Base-by-base conservation (phyloP, 2,329 filamentous ascomycete genomes). In the Calonectria fujianensis region DNA sequence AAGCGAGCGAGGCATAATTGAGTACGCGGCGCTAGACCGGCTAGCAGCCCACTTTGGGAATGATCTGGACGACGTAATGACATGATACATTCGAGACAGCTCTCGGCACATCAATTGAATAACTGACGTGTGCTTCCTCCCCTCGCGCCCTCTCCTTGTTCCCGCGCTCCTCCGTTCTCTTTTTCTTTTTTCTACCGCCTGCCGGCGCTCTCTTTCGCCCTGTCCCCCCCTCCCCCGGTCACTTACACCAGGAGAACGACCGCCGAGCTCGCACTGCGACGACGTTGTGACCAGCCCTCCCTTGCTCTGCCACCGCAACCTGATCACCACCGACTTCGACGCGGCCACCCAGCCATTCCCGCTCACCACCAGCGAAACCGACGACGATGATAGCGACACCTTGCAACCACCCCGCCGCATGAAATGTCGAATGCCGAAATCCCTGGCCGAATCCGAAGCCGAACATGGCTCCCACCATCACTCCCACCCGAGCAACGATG, bases 371-470 rank as follows among this genome's bases (percentile, higher is more conserved):
- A 37, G 11, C 39, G 41, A 72, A 57, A 4, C 27, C 41, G 41
- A 61, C 54, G 14, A 54, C 18, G 18, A 41, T 35, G 27, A 39
- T 67, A 27, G 75, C 57, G 50, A 80, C 78, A 75, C 66, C 69
- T 63, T 70, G 63, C 41, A 37, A 51, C 75, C 59, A 59, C 69
- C 73, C 72, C 74, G 45, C 79, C 57, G 74, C 69, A 77, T 80
- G 77, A 81, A 74, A 81, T 80, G 78, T 78, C 75, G 74, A 51
- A 71, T 69, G 32, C 64, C 50, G 45, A 68, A 79, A 63, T 32
- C 41, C 52, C 41, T 61, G 64, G 1, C 27, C 68, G 45, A 61
- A 63, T n/a, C 66, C 50, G 37, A 70, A 74, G 31, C 37, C 51
- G 37, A 74, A 50, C 35, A 74, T 71, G 68, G 68, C 72, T 63